phyloP scores from a whole-genome alignment of 805 yeast genomes.

The Sugiyamaella valdiviana region DNA sequence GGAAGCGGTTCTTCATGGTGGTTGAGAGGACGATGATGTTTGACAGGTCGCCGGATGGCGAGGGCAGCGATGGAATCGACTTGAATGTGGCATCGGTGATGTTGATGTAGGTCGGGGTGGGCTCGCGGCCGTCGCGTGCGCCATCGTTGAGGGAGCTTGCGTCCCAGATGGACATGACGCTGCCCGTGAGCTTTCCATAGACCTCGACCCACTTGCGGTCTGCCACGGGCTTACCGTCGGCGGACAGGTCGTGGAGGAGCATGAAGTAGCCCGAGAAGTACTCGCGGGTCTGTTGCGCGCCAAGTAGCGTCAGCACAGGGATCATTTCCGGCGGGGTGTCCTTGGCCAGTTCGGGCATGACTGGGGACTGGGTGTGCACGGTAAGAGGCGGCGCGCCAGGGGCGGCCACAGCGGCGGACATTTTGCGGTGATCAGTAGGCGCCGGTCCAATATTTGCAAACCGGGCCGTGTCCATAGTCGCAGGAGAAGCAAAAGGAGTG shows the following conservation, averaged over 20 bases:
- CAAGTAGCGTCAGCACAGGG: conserved; percentile 64
- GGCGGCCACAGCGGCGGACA: not conserved
- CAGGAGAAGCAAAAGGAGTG: conserved; percentile 14
- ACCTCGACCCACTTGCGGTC: conserved; percentile 88
- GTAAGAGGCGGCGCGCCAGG: not conserved
- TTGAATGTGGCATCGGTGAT: conserved; percentile 84
- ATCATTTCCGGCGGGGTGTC: conserved; percentile 56
- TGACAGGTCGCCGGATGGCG: conserved; percentile 56
- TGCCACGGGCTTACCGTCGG: conserved; percentile 72
- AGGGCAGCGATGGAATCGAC: conserved; percentile 59
- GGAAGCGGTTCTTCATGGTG: conserved; percentile 79
- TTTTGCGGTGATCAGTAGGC: conserved; percentile 1
- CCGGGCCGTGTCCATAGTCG: conserved; percentile 11
- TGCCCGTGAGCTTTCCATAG: conserved; percentile 85
- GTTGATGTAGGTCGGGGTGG: conserved; percentile 76
- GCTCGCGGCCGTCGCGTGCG: conserved; percentile 50
- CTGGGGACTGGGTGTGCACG: not conserved
- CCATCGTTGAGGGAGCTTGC: conserved; percentile 46
- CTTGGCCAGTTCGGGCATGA: conserved; percentile 22
- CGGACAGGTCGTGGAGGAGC: conserved; percentile 34
- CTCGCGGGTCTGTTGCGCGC: conserved; percentile 61
- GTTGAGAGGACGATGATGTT: conserved; percentile 88
- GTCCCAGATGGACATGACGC: conserved; percentile 90
- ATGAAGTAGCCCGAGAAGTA: conserved; percentile 52
- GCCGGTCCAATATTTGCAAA: conserved; percentile 7